These are phyloP conservation scores for Apiospora koreana DNA, from an alignment of 2,329 filamentous ascomycete genomes.

Conservation along the genomic window DNA sequence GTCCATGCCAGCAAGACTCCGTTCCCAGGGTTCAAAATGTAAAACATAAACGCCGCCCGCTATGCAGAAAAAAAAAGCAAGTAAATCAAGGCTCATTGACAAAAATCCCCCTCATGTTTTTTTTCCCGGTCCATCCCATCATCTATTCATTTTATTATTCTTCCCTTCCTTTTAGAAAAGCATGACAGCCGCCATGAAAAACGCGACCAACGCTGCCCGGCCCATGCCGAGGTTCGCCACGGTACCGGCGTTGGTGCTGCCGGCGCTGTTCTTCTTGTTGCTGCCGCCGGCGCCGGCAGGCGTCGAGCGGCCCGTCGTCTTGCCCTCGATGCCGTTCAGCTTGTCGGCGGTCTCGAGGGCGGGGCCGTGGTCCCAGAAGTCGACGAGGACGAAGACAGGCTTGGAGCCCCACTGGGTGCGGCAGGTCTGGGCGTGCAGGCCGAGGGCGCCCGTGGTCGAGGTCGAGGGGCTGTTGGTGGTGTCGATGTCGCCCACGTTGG, in stretches of 20 bases:
- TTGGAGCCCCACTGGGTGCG: slow-evolving; percentile 57
- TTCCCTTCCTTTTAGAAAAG: slow-evolving; percentile 22
- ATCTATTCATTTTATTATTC: not conserved
- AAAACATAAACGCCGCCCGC: not conserved
- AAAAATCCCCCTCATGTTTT: not conserved
- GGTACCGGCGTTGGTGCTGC: slow-evolving; percentile 19
- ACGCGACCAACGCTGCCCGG: slow-evolving; percentile 43
- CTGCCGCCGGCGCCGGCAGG: slow-evolving; percentile 17
- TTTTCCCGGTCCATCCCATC: not conserved
- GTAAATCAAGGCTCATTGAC: not conserved
- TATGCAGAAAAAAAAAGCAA: not conserved
- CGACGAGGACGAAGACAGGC: slow-evolving; percentile 76
- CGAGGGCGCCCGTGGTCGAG: slow-evolving; percentile 52
- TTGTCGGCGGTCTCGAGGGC: slow-evolving; percentile 69
- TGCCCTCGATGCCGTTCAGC: slow-evolving; percentile 57
- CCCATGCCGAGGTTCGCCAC: slow-evolving; percentile 24
- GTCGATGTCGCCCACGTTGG: slow-evolving; percentile 59
- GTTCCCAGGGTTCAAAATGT: not conserved
- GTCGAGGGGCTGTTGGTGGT: slow-evolving; percentile 67
- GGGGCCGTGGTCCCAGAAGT: slow-evolving; percentile 76
- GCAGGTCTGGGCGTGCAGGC: slow-evolving; percentile 56
- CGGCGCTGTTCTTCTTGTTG: slow-evolving; percentile 18
- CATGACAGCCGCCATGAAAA: slow-evolving; percentile 43
- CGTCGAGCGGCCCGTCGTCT: slow-evolving; percentile 36
- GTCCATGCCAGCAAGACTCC: no score